A percentile compares a stretch with the other conserved stretches of the same genome.
These are phyloP conservation scores for Rhodotorula sphaerocarpa DNA, from an alignment of 768 basidiomycete genomes.

Conservation along the genomic window DNA sequence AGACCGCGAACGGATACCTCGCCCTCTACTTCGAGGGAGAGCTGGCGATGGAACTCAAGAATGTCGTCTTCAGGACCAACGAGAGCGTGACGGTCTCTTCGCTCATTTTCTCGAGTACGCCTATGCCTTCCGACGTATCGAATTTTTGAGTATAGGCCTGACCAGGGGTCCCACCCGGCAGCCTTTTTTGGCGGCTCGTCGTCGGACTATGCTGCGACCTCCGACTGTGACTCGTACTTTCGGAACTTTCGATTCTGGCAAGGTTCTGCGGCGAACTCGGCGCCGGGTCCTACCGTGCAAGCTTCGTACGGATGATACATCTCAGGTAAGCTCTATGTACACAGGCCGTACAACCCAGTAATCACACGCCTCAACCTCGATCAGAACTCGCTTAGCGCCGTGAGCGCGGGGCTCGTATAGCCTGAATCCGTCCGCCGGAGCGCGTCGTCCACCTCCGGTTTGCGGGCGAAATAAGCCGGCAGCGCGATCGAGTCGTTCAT, in stretches of 20 bases:
- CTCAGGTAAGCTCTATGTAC: too few relatives aligned
- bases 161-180: not conserved
- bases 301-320: not conserved
- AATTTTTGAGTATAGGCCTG: not conserved
- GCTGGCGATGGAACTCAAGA: slow-evolving; percentile 6
- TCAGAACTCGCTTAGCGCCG: too few relatives aligned
- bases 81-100: slow-evolving; percentile 6
- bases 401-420: too few relatives aligned
- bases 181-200: slow-evolving; percentile 28
- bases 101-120: slow-evolving; percentile 5
- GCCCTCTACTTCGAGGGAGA: slow-evolving; percentile 13
- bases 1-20: slow-evolving; percentile 11
- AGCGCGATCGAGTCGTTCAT: too few relatives aligned
- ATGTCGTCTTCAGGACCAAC: slow-evolving; percentile 17
- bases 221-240: slow-evolving; percentile 5
- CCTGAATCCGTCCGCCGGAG: too few relatives aligned
- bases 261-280: slow-evolving; percentile 1
- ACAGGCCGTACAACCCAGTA: too few relatives aligned
- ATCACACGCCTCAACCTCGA: too few relatives aligned
- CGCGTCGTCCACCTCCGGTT: too few relatives aligned
- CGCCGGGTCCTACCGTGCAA: not conserved
- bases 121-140: too few relatives aligned
- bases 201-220: slow-evolving; percentile 9
- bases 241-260: slow-evolving; percentile 18
- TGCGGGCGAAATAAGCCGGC: too few relatives aligned